Base-by-base conservation (phyloP, 2,329 filamentous ascomycete genomes). In the Ophiocordyceps sinensis region DNA sequence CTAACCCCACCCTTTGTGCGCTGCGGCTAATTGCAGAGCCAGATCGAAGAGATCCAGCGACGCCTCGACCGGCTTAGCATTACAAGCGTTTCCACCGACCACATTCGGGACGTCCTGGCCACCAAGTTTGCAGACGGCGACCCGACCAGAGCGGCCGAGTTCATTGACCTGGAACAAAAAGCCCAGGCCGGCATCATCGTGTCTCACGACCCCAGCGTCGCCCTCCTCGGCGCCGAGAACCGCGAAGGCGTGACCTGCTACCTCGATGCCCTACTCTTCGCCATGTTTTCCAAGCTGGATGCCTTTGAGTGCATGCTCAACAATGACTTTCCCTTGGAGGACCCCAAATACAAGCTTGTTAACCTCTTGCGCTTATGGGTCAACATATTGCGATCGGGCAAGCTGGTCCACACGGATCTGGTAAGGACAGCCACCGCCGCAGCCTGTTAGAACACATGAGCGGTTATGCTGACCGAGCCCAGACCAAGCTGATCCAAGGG, bases 241-340 rank as follows among this genome's bases (percentile, higher is more conserved):
- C 73, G 87, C 38, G 73, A 81, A 36, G 77, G 75, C 38, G 86
- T 94, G 30, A 96, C 89, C n/a, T 98, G 91, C 64, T 96, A 93
- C 57, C 68, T 96, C 14, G 91, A 96, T 58, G 75, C 89, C 1
- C 65, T 96, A 19, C 71, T 98, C 2, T 96, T 95, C 57, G 83
- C 89, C 58, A 95, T 98, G 86, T 96, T 96, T 57, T 83, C 85
- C 15, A 80, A 85, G 45, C 70, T 95, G 31, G 82, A 86, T 49
- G 88, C 83, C 47, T 98, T 94, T 57, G 89, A 96, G 59, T 85
- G 83, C 38, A 94, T 96, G 70, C 69, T 95, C 29, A 88, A 85
- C 57, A 82, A 81, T 43, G 77, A 80, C 8, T 85, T 85, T 46
- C 72, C 78, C 23, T 39, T 51, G 14, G 83, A 91, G 45, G 77